Evolutionary conservation across 345 rosid genomes (phyloP), one percentile per base, ranked within the genome.

Genomic region (Capsella bursapastoris): DNA sequence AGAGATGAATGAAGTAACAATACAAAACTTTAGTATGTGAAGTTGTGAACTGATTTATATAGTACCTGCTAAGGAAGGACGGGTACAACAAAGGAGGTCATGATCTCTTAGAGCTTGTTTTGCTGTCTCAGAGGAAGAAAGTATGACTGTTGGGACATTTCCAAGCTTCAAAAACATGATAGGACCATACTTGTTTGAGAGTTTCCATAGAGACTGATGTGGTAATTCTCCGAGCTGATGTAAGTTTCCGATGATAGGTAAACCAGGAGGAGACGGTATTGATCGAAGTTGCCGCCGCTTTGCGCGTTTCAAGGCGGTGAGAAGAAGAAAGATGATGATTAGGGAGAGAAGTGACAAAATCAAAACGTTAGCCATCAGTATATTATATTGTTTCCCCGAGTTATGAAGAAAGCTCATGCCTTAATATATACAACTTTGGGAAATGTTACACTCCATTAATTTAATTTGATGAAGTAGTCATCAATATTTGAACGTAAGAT

Each of bases 171-270:
- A 15, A 35, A 75, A 77, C 83, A 87, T 66, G 10, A 89, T 76
- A 10, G 92, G 79, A 56, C 89, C 91, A 51, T 82, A 81, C 52
- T 78, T 80, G 12, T 74, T 65, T 4, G 92, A 87, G 10, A 90
- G 83, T 0, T 70, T 58, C 79, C 83, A 72, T 16, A 90, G 62
- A 49, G 66, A 53, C 4, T 8, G 52, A 62, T 83, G 88, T 14
- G 68, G 82, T 63, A 57, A 6, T 4, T 79, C 66, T 43, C 45
- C 38, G 80, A 78, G 55, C 5, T 72, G 72, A 66, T 79, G 85
- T 4, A 89, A 64, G 83, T 86, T 87, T 1, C 90, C 88, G 4
- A 87, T 77, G 28, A 86, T 47, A 0, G 86, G 87, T 53, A 87
- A 83, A 1, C 75, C 71, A 18, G 28, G 69, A 5, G 91, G 90